Conservation (phyloP, 805 yeast species). For the Candida succiphila region DNA sequence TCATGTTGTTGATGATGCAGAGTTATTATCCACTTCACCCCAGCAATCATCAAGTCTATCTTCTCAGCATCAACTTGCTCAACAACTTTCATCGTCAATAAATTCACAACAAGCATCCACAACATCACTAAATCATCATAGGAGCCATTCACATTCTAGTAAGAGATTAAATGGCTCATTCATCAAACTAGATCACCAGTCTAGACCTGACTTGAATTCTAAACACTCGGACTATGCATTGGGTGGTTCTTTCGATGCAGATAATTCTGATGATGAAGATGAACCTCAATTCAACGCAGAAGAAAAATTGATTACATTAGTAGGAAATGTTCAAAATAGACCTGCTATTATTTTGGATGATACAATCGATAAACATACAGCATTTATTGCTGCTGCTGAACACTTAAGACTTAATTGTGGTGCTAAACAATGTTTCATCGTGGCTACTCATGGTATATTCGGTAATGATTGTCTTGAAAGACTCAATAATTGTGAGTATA, state of each 20-base stretch:
- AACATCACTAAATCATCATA: slow-evolving; percentile 5
- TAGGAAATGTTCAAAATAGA: slow-evolving; percentile 88
- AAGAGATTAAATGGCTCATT: slow-evolving; percentile 15
- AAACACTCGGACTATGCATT: slow-evolving; percentile 38
- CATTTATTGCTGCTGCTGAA: slow-evolving; percentile 96
- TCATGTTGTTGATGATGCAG: slow-evolving; percentile 72
- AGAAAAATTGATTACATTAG: slow-evolving; percentile 90
- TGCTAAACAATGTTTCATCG: slow-evolving; percentile 79
- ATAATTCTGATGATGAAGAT: slow-evolving; percentile 84
- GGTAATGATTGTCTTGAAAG: slow-evolving; percentile 78
- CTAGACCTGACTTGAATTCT: slow-evolving; percentile 1
- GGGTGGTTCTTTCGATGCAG: slow-evolving; percentile 75
- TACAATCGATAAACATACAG: slow-evolving; percentile 91
- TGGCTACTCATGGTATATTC: slow-evolving; percentile 95
- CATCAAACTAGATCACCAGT: slow-evolving; percentile 1
- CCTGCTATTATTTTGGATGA: slow-evolving; percentile 94
- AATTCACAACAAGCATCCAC: slow-evolving; percentile 3
- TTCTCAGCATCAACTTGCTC: neutral
- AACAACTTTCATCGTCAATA: neutral
- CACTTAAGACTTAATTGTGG: slow-evolving; percentile 95
- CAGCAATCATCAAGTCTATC: slow-evolving; percentile 21
- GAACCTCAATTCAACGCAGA: slow-evolving; percentile 49
- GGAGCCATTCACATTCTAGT: slow-evolving; percentile 3
- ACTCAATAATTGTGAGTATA: slow-evolving; percentile 67
- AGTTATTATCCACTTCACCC: slow-evolving; percentile 19